Base-by-base conservation (phyloP, 352 stramenopile species). In the Sclerospora graminicola region DNA sequence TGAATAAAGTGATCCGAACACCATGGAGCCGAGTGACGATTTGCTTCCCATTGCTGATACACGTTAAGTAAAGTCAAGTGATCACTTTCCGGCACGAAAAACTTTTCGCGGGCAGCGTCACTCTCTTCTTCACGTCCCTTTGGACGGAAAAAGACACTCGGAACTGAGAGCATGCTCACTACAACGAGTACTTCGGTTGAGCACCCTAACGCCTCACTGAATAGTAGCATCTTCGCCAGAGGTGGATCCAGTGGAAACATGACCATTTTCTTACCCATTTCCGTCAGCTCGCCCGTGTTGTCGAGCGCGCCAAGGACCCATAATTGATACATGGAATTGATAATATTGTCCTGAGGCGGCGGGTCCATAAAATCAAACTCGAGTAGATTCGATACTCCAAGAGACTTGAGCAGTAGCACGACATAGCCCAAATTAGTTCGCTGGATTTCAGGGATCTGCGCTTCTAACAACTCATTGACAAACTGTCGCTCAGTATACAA, bases 361-460 rank as follows among this genome's bases (percentile, higher is more conserved):
- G 95, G 95, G 51, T 98, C 94, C 95, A 99, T 99, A 54, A 99
- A 99, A 62, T 98, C 93, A 61, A 99, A 99, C 45, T 98, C 86
- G 4, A 98, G 71, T 20, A 98, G 57, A 49, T 95, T 91, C 24
- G 96, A 85, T 4, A 99, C 89, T 8, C 95, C 95, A 31, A 99
- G 75, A 13, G 94, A 98, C 69, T 99, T 99, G 28, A 99, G 84
- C 38, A 99, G 63, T 4, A 99, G 64, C 40, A 99, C 86, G 9
- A 99, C 94, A 48, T 97, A 97, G 32, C 88, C 90, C 8, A 99
- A 56, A 57, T 99, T 99, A 4, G 96, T 99, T 44, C 96, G 77
- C 65, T 99, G 96, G 50, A 99, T 98, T 65, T 98, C 94, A 0
- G 94, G 95, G 34, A 99, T 95, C 41, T 98, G 89, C n/a, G 84